These are phyloP conservation scores for Jatropha curcas DNA, from an alignment of 345 rosid genomes.

Conservation along the genomic window DNA sequence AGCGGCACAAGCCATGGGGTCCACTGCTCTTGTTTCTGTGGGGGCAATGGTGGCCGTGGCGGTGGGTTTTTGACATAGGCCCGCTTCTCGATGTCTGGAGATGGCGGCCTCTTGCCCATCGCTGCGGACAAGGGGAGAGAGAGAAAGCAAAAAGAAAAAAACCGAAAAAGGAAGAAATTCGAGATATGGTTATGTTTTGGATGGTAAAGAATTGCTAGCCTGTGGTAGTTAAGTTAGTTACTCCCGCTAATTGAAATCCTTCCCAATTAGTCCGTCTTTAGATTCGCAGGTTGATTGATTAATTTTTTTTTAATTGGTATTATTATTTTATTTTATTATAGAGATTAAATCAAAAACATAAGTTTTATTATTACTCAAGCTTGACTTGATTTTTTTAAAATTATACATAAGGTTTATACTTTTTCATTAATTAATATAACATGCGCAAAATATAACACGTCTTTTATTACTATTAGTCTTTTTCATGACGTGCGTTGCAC, in stretches of 20 bases:
- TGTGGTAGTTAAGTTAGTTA: conserved; percentile 37
- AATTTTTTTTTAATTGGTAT: not conserved
- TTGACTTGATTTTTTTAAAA: too few species aligned
- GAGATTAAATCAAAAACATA: not conserved
- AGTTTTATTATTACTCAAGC: too few species aligned
- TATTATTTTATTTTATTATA: not conserved
- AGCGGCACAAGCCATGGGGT: conserved; percentile 68
- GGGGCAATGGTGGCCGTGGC: conserved; percentile 36
- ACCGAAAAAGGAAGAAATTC: not conserved
- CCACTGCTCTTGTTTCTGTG: conserved; percentile 54
- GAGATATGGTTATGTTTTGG: conserved; percentile 21
- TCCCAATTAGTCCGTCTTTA: too few species aligned
- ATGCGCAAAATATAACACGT: too few species aligned
- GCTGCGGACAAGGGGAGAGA: conserved; percentile 15
- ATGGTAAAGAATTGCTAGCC: conserved; percentile 29
- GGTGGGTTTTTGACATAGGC: conserved; percentile 11
- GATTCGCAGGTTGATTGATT: too few species aligned
- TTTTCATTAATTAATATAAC: too few species aligned
- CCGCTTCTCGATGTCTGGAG: conserved; percentile 33
- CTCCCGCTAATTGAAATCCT: conserved; percentile 17
- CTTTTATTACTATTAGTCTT: too few species aligned
- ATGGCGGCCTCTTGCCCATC: conserved; percentile 46
- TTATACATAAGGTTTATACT: too few species aligned
- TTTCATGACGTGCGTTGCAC: too few species aligned
- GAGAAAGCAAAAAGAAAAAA: not conserved